Conservation (phyloP, 2,329 filamentous ascomycete species). For the Fusarium mundagurra region DNA sequence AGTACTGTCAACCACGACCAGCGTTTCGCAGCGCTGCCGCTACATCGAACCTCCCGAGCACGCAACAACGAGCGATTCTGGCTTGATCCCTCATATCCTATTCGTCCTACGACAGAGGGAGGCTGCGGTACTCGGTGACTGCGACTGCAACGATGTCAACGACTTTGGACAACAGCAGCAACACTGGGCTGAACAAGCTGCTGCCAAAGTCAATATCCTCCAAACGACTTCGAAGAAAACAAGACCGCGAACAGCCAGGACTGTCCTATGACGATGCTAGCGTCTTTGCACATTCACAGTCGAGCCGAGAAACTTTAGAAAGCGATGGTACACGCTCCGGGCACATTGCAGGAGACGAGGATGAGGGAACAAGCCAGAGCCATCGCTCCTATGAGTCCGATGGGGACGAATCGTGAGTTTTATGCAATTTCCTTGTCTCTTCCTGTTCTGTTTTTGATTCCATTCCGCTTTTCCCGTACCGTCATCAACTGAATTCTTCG, state of each 20-base stretch:
- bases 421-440: conserved; percentile 18
- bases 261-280: conserved; percentile 42
- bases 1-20: background rate
- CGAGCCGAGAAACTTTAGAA: conserved; percentile 53
- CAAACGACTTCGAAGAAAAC: conserved; percentile 60
- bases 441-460: background rate
- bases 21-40: conserved; percentile 6
- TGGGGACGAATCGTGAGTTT: conserved; percentile 43
- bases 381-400: conserved; percentile 50
- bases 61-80: conserved; percentile 8
- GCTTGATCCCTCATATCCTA: background rate
- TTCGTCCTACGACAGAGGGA: background rate
- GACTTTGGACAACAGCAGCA: conserved; percentile 40
- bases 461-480: background rate
- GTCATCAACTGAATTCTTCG: background rate
- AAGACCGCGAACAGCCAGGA: conserved; percentile 51
- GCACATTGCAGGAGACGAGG: conserved; percentile 48
- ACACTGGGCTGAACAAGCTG: conserved; percentile 59
- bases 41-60: conserved; percentile 7
- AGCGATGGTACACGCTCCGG: conserved; percentile 47
- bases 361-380: conserved; percentile 46
- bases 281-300: conserved; percentile 48
- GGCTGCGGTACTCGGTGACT: background rate
- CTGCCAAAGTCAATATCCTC: conserved; percentile 61
- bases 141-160: conserved; percentile 10